These are phyloP conservation scores for Globisporangium middletonii DNA, from an alignment of 352 stramenopile species.

Conservation along the genomic window DNA sequence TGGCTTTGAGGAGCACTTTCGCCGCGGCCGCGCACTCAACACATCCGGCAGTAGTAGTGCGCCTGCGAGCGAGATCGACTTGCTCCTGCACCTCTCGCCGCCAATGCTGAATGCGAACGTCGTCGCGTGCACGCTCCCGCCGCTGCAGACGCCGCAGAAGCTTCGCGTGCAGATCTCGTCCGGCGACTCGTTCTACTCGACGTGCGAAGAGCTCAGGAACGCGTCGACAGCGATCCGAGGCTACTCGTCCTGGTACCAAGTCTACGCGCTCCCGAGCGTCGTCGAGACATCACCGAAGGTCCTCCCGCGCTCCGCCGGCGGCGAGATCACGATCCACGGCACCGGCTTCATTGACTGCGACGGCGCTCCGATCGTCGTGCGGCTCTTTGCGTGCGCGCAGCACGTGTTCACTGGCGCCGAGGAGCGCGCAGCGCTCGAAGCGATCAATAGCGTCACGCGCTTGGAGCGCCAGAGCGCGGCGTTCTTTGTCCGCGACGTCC, in stretches of 20 bases:
- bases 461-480: constrained; percentile 21
- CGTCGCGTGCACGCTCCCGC: constrained; percentile 27
- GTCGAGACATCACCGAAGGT: constrained; percentile 35
- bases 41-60: background rate
- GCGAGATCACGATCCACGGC: constrained; percentile 39
- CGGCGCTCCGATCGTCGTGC: constrained; percentile 23
- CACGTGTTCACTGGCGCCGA: constrained; percentile 19
- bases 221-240: constrained; percentile 1
- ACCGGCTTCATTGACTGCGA: constrained; percentile 36
- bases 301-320: constrained; percentile 47
- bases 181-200: constrained; percentile 47
- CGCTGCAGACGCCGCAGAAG: constrained; percentile 23
- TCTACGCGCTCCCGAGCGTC: constrained; percentile 43
- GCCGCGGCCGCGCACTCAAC: constrained; percentile 1
- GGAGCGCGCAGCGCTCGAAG: constrained; percentile 22
- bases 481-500: constrained; percentile 45
- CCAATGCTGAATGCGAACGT: constrained; percentile 36
- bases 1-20: constrained; percentile 51
- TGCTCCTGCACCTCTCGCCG: constrained; percentile 59
- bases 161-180: constrained; percentile 60
- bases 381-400: constrained; percentile 41
- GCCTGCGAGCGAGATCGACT: constrained; percentile 33
- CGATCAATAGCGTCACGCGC: constrained; percentile 24
- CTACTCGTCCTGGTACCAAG: constrained; percentile 22
- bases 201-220: constrained; percentile 13